Conservation (phyloP, 202 grass and related monocot genomes). For the Brachypodium distachyon region DNA sequence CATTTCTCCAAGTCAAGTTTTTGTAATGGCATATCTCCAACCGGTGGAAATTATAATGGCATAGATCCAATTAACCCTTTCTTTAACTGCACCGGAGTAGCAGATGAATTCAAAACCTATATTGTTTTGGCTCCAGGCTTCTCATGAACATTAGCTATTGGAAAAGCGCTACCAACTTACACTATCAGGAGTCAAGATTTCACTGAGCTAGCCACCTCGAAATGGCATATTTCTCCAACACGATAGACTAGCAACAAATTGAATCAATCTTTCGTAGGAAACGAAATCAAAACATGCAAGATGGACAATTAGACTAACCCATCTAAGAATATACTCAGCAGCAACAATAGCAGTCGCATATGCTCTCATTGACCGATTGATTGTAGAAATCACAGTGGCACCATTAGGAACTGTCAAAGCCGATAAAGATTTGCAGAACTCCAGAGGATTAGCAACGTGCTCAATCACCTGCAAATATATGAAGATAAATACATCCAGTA, state of each 20-base stretch:
- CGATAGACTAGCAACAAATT: constrained; percentile 1
- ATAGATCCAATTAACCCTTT: too few relatives aligned
- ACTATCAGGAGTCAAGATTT: neutral
- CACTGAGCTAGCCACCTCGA: neutral
- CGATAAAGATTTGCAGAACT: constrained; percentile 79
- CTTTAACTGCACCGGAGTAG: neutral
- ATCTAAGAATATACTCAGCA: constrained; percentile 91
- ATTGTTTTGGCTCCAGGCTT: neutral
- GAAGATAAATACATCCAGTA: constrained; percentile 1
- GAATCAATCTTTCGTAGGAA: neutral
- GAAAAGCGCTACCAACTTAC: neutral
- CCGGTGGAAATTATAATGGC: too few relatives aligned
- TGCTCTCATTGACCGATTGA: constrained; percentile 90
- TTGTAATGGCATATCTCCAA: too few relatives aligned
- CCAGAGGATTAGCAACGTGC: constrained; percentile 69
- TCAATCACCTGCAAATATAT: constrained; percentile 80
- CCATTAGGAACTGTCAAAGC: constrained; percentile 61
- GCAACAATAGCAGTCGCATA: constrained; percentile 81
- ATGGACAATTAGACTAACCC: constrained; percentile 39
- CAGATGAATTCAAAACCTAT: neutral
- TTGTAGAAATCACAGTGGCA: constrained; percentile 78
- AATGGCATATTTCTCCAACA: neutral
- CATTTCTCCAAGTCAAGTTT: too few relatives aligned
- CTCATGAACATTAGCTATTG: neutral
- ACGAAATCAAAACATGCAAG: neutral